Percentiles rank a stretch among this genome's conserved stretches.
Evolutionary conservation across 352 stramenopile species (phyloP).

Genomic region (Pythium aquatile): DNA sequence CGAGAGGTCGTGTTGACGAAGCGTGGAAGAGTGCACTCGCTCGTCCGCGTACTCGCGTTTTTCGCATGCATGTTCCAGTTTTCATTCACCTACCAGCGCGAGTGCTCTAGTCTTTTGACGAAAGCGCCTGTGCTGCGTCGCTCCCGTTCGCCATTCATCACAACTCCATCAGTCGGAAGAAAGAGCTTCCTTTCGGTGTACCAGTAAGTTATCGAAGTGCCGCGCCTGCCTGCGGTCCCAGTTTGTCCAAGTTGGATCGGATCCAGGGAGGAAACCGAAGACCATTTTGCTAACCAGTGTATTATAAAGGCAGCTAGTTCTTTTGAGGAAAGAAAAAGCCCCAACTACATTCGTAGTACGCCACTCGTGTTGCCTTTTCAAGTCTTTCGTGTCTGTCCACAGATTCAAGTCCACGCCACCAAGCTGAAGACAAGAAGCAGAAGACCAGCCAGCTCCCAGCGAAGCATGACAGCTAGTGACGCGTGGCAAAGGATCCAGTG

Average conservation of each 20-base stretch:
- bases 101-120: neutral
- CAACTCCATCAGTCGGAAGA: constrained; percentile 27
- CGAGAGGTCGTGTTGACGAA: constrained; percentile 29
- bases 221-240: constrained; percentile 31
- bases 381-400: neutral
- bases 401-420: too few relatives aligned
- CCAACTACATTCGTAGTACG: neutral
- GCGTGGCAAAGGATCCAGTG: too few relatives aligned
- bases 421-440: too few relatives aligned
- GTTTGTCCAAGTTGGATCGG: constrained; percentile 30
- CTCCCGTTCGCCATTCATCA: constrained; percentile 9
- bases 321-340: constrained; percentile 28
- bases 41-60: constrained; percentile 23
- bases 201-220: constrained; percentile 39
- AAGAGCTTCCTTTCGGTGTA: constrained; percentile 40
- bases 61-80: constrained; percentile 14
- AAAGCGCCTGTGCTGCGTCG: neutral
- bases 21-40: constrained; percentile 37
- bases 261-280: constrained; percentile 34
- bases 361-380: neutral
- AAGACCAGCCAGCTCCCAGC: too few relatives aligned
- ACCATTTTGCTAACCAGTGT: constrained; percentile 41
- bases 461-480: too few relatives aligned
- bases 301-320: constrained; percentile 43
- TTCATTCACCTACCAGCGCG: neutral